Base-by-base conservation (phyloP, 2,329 filamentous ascomycete species). In the Graphiopsis chlorocephala region DNA sequence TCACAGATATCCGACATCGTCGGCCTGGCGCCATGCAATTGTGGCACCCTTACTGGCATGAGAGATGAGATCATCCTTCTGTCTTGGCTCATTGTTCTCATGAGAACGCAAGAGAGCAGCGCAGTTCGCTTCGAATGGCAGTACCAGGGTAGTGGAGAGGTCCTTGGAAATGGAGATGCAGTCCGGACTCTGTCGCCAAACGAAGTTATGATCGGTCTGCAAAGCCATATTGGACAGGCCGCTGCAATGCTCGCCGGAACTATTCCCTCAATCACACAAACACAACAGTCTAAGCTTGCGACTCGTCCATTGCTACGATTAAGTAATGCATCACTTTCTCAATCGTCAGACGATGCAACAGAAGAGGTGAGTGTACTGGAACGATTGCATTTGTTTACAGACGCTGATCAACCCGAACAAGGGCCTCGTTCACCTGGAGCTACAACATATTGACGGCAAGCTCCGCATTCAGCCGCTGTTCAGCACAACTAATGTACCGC, bases 81-180 rank as follows among this genome's bases (percentile, higher is more conserved):
- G 38, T 76, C 81, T 47, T 83, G 81, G 81, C 74, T 82, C 15
- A 72, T 82, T 14, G 76, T 80, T 7, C 77, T 83, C 8, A 64
- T 81, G 63, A 75, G 80, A 12, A 80, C 76, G 1, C 73, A 73
- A 11, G 81, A 83, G 67, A 78, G 77, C 17, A 72, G 71, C 38
- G 71, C 75, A 17, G 67, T 76, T 12, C 68, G 57, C 15, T 82
- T 72, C 66, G 77, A 81, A 4, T 83, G 80, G 80, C 67, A 73
- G 3, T 78, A 78, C 67, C 69, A 65, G 17, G 14, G 17, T 47
- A 59, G 25, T 56, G 61, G 65, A 31, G 64, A 71, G 63, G 65
- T 20, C 11, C 47, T 38, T 35, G 65, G 63, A 50, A 57, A 71
- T 23, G 69, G 71, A 47, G 64, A 64, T 11, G 55, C 53, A 33